These are phyloP conservation scores for Candida manassasensis DNA, from an alignment of 805 yeast genomes.

Conservation along the genomic window DNA sequence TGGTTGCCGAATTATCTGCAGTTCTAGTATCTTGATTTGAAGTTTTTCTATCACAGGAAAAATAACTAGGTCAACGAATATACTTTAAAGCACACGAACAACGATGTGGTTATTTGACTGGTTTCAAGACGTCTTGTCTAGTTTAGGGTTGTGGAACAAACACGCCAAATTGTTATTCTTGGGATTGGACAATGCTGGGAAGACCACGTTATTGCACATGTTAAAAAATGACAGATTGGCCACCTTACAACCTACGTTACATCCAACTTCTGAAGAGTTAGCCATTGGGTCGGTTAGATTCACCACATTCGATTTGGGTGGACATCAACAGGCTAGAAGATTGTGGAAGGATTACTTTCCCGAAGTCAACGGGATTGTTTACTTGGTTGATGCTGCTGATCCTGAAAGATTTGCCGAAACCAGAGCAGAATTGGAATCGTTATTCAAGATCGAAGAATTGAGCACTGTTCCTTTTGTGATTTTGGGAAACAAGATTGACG, in stretches of 20 bases:
- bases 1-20: not conserved
- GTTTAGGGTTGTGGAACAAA: slow-evolving; percentile 46
- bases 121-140: slow-evolving; percentile 41
- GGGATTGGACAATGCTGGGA: slow-evolving; percentile 46
- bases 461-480: slow-evolving; percentile 85
- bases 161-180: slow-evolving; percentile 44
- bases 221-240: slow-evolving; percentile 91
- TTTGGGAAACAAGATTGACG: slow-evolving; percentile 95
- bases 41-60: slow-evolving; percentile 1
- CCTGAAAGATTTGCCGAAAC: slow-evolving; percentile 93
- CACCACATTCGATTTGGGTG: slow-evolving; percentile 98
- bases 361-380: slow-evolving; percentile 96
- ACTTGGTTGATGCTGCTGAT: slow-evolving; percentile 95
- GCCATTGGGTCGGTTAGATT: slow-evolving; percentile 95
- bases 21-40: not conserved
- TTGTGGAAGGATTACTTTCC: slow-evolving; percentile 99
- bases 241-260: slow-evolving; percentile 94
- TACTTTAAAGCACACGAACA: not conserved
- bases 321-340: slow-evolving; percentile 98
- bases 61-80: no score
- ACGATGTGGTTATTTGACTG: slow-evolving; percentile 4
- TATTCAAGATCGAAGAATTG: slow-evolving; percentile 90
- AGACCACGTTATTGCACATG: slow-evolving; percentile 44
- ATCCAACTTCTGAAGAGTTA: slow-evolving; percentile 97
- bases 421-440: slow-evolving; percentile 88